A percentile compares a stretch with the other conserved stretches of the same genome.
phyloP scores from a whole-genome alignment of 163 green algal genomes.

The Chlamydomonas reinhardtii region DNA sequence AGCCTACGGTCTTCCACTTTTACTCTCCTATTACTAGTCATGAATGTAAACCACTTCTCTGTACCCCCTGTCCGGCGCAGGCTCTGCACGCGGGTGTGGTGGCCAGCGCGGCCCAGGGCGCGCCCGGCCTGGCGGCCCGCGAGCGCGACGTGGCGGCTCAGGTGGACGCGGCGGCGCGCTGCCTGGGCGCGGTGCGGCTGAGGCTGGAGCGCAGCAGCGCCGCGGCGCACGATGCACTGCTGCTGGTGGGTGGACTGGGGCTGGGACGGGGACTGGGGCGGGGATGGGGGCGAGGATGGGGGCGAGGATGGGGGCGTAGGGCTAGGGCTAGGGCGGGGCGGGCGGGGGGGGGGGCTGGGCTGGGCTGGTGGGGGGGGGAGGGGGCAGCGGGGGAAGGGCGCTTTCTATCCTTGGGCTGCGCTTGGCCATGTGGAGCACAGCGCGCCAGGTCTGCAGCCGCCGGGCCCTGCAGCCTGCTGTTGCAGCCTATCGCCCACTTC shows the following conservation, averaged over 20 bases:
- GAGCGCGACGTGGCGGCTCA: constrained; percentile 42
- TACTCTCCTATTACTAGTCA: too few species aligned
- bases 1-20: too few species aligned
- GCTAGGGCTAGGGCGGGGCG: too few species aligned
- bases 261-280: background rate
- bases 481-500: too few species aligned
- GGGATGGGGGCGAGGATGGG: background rate
- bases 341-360: too few species aligned
- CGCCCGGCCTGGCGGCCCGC: constrained; percentile 21
- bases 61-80: background rate
- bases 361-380: too few species aligned
- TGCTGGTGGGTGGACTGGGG: constrained; percentile 23
- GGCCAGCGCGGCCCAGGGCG: constrained; percentile 7
- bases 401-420: too few species aligned
- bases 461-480: too few species aligned
- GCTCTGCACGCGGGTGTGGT: constrained; percentile 27
- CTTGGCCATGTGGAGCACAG: too few species aligned
- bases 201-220: constrained; percentile 31
- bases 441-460: too few species aligned
- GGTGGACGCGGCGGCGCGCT: constrained; percentile 39
- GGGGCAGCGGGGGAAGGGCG: too few species aligned
- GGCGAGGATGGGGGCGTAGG: background rate
- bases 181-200: constrained; percentile 12
- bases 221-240: constrained; percentile 29
- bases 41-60: background rate